Conservation (phyloP, 139 green algal species). For the Microglena sp. region DNA sequence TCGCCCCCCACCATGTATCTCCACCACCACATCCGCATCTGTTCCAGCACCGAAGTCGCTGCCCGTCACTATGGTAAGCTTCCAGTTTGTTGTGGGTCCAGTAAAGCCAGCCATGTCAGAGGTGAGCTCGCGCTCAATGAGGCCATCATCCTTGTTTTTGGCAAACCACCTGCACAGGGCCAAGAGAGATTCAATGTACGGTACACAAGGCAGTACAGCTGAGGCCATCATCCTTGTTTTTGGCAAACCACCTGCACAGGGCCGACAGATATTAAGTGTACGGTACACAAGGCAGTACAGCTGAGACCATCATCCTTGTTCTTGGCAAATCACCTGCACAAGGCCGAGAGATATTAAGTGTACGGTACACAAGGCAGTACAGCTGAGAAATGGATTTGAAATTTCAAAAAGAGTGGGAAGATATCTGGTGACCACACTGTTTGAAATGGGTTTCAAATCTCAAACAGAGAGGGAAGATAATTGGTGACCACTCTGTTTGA, state of each 20-base stretch:
- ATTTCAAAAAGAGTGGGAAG: no score
- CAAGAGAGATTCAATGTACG: not conserved
- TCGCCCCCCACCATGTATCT: no score
- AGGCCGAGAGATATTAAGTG: not conserved
- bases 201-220: not conserved
- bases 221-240: slow-evolving; percentile 2
- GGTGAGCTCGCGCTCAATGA: slow-evolving; percentile 38
- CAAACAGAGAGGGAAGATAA: no score
- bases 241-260: slow-evolving; percentile 37
- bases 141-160: slow-evolving; percentile 25
- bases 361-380: not conserved
- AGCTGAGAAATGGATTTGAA: no score
- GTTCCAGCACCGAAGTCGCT: slow-evolving; percentile 29
- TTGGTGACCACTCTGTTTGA: no score
- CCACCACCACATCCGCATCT: slow-evolving; percentile 45
- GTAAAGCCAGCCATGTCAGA: slow-evolving; percentile 14
- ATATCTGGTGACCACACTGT: no score
- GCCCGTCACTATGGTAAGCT: slow-evolving; percentile 39
- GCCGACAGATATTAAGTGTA: not conserved
- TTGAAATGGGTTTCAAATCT: no score
- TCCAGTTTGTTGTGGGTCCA: slow-evolving; percentile 27
- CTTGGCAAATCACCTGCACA: slow-evolving; percentile 38
- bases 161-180: slow-evolving; percentile 35
- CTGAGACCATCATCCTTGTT: not conserved
- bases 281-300: not conserved